Percentiles rank a stretch among this genome's conserved stretches.
Evolutionary conservation across 2,329 filamentous ascomycete genomes (phyloP).

Genomic region (Sporothrix luriei): DNA sequence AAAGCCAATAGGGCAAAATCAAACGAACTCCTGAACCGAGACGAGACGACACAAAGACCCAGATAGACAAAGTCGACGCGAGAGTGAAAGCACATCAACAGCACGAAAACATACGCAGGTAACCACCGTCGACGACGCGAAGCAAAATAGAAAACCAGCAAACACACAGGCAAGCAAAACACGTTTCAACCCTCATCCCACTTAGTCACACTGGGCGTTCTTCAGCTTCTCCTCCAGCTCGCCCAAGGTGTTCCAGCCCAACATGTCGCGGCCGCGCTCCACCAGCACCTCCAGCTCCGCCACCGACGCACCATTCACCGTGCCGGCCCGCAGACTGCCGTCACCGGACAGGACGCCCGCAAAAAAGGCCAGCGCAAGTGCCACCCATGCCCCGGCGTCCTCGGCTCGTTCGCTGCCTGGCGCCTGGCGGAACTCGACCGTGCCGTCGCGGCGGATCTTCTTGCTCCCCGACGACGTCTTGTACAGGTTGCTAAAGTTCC

Average conservation of each 20-base stretch:
- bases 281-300: conserved; percentile 40
- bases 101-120: neutral
- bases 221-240: conserved; percentile 37
- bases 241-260: conserved; percentile 40
- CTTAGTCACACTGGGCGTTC: too few species aligned
- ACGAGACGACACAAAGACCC: too few species aligned
- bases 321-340: conserved; percentile 14
- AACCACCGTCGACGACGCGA: neutral
- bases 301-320: conserved; percentile 33
- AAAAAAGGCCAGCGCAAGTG: conserved; percentile 43
- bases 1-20: neutral
- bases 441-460: conserved; percentile 36
- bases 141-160: neutral
- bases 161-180: neutral
- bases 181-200: neutral
- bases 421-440: conserved; percentile 47
- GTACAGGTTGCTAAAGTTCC: conserved; percentile 43
- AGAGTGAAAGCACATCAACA: neutral
- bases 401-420: conserved; percentile 41
- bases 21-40: too few species aligned
- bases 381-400: conserved; percentile 43
- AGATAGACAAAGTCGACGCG: neutral
- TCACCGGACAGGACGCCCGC: conserved; percentile 39
- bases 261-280: conserved; percentile 35
- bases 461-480: neutral